Evolutionary conservation across 345 rosid genomes (phyloP).

Genomic region (Populus deltoides): DNA sequence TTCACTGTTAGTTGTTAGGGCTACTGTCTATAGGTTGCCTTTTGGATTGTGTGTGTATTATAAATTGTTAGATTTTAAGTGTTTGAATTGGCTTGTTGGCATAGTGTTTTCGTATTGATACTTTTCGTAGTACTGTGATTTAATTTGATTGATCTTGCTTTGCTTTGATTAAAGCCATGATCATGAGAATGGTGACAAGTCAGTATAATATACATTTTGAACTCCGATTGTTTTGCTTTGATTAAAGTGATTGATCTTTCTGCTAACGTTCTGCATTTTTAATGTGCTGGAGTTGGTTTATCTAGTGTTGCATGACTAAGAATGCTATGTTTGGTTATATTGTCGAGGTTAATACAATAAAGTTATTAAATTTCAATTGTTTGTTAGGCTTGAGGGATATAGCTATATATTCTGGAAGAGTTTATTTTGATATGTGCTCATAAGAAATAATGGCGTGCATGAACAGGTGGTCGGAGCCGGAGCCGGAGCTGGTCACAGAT

Average conservation of each 20-base stretch:
- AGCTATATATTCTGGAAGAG: background rate
- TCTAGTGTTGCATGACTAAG: background rate
- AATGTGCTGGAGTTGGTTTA: slow-evolving; percentile 1
- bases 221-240: background rate
- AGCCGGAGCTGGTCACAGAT: slow-evolving; percentile 87
- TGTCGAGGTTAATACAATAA: background rate
- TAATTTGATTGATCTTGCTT: background rate
- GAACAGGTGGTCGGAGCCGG: slow-evolving; percentile 88
- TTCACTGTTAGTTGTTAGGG: background rate
- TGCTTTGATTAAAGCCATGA: background rate
- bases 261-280: background rate
- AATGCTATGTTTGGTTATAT: background rate
- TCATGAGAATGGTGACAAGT: background rate
- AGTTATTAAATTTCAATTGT: background rate
- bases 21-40: slow-evolving; percentile 1
- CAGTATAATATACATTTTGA: background rate
- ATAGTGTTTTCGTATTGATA: background rate
- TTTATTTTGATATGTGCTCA: background rate
- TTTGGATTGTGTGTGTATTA: background rate
- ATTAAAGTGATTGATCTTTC: background rate
- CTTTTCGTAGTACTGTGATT: background rate
- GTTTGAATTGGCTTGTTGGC: background rate
- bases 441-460: slow-evolving; percentile 26
- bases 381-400: background rate
- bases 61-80: background rate